These are phyloP conservation scores for Verticillium zaregamsianum DNA, from an alignment of 2,329 filamentous ascomycete genomes.

Conservation along the genomic window DNA sequence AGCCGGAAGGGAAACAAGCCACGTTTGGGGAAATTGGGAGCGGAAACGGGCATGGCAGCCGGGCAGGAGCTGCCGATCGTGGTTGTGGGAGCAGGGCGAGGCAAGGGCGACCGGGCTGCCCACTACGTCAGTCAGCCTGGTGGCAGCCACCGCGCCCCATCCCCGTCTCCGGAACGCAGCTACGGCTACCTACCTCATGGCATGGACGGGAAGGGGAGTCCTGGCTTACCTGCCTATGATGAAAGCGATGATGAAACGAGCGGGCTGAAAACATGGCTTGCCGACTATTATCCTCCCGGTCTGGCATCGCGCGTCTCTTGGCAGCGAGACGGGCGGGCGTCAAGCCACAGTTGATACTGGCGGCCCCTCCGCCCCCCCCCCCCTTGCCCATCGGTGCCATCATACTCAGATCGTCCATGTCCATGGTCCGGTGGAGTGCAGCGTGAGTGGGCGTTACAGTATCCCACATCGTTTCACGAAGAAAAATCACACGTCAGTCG, in stretches of 20 bases:
- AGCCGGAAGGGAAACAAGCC: too few species aligned
- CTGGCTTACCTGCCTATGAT: background rate
- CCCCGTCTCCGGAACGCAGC: too few species aligned
- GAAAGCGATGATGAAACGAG: conserved; percentile 3
- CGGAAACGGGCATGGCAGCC: too few species aligned
- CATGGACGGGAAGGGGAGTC: background rate
- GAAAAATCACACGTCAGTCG: background rate
- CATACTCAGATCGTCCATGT: background rate
- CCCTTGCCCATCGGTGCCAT: background rate
- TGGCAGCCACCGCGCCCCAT: too few species aligned
- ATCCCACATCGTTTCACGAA: background rate
- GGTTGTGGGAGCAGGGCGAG: too few species aligned
- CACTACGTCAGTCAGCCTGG: background rate
- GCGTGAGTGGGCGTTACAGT: background rate
- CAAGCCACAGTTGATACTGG: background rate
- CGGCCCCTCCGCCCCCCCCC: background rate
- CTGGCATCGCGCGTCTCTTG: background rate
- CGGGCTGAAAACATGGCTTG: background rate
- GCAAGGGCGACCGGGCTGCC: background rate
- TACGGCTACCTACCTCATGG: background rate
- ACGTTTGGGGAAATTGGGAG: too few species aligned
- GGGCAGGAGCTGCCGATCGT: too few species aligned
- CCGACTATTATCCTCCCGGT: background rate
- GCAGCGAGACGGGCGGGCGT: background rate
- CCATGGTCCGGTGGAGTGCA: background rate